Evolutionary conservation across 2,329 filamentous ascomycete genomes (phyloP).

Genomic region (Alternaria sp.): DNA sequence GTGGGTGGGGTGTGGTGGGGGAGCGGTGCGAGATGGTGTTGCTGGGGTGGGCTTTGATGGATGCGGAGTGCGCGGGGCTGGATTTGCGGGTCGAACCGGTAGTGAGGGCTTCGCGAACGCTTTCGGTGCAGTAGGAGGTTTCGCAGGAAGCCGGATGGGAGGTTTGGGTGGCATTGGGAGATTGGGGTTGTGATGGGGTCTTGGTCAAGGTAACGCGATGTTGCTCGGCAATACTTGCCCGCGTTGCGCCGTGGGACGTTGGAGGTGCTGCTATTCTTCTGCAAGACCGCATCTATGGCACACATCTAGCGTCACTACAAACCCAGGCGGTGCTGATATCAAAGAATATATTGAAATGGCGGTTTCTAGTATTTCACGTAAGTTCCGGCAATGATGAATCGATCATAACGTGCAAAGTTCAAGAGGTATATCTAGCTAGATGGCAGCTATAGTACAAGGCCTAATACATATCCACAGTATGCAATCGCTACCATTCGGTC

Average conservation of each 20-base stretch:
- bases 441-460: constrained; percentile 46
- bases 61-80: constrained; percentile 3
- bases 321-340: not conserved
- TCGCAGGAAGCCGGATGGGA: constrained; percentile 20
- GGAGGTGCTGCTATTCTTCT: not conserved
- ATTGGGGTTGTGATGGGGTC: not conserved
- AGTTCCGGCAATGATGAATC: not conserved
- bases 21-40: constrained; percentile 2
- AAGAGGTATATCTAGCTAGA: constrained; percentile 31
- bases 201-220: not conserved
- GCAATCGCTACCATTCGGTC: constrained; percentile 39
- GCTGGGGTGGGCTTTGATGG: constrained; percentile 1
- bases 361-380: not conserved
- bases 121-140: constrained; percentile 4
- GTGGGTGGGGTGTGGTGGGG: too few relatives aligned
- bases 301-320: not conserved
- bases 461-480: constrained; percentile 49
- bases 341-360: not conserved
- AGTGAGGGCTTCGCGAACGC: constrained; percentile 1
- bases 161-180: constrained; percentile 35
- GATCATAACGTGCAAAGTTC: constrained; percentile 8
- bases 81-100: not conserved
- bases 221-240: constrained; percentile 11
- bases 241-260: not conserved
- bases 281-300: not conserved